These are phyloP conservation scores for Polygonum maritimum DNA, from an alignment of 148 eudicot species.

Conservation along the genomic window DNA sequence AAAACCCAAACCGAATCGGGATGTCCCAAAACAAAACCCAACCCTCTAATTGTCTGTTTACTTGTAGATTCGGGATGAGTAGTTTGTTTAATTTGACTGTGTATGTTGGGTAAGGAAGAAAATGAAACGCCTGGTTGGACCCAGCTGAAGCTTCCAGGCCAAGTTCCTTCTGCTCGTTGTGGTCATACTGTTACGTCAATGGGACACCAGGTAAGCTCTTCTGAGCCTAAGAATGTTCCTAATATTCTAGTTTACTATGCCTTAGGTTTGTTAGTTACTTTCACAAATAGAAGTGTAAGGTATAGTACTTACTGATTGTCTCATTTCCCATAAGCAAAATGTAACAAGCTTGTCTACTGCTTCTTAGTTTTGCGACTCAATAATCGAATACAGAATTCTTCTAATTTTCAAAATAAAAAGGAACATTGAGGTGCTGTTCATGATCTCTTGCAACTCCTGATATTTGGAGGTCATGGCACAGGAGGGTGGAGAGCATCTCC, in stretches of 20 bases:
- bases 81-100: conserved; percentile 5
- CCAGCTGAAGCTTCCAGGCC: conserved; percentile 98
- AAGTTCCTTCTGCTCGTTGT: conserved; percentile 85
- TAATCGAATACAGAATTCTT: neutral
- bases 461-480: conserved; percentile 97
- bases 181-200: conserved; percentile 92
- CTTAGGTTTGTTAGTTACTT: neutral
- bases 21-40: neutral
- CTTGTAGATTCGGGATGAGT: neutral
- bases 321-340: neutral
- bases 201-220: conserved; percentile 68
- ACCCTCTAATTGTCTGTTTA: neutral
- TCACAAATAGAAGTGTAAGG: neutral
- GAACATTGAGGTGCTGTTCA: neutral
- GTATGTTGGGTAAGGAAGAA: conserved; percentile 80
- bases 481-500: no score
- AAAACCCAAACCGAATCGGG: no score
- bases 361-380: neutral
- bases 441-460: conserved; percentile 41
- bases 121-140: conserved; percentile 99
- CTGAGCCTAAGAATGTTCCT: neutral
- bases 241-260: neutral
- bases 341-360: neutral
- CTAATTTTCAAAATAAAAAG: neutral
- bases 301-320: neutral